Percentiles rank a stretch among this genome's conserved stretches.
Conservation (phyloP, 2,329 filamentous ascomycete species). For the Fusarium sp. region DNA sequence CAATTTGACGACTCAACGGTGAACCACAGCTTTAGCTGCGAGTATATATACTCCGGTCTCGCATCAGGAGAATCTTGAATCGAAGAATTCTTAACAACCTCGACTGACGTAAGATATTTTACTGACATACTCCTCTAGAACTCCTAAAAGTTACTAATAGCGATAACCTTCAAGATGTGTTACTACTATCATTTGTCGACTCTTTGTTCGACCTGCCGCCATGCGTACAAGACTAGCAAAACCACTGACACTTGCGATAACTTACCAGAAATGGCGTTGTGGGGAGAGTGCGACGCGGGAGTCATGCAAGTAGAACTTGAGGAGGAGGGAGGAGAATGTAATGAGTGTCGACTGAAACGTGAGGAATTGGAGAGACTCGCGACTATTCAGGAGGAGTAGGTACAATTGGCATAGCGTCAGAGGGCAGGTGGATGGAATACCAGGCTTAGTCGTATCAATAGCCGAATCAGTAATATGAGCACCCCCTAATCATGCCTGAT, state of each 20-base stretch:
- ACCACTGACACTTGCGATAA: not conserved
- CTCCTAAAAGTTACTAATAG: rapidly evolving
- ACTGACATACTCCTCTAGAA: rapidly evolving
- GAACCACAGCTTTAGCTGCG: not conserved
- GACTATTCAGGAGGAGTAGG: not conserved
- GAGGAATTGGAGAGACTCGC: not conserved
- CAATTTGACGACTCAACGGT: rapidly evolving
- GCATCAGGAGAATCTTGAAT: no score
- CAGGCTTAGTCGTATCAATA: rapidly evolving
- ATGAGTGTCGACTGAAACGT: not conserved
- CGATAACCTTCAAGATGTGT: not conserved
- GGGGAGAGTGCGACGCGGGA: not conserved
- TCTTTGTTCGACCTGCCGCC: not conserved
- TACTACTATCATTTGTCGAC: not conserved
- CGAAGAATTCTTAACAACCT: not conserved
- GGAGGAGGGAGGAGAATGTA: not conserved
- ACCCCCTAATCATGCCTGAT: rapidly evolving
- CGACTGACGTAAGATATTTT: not conserved
- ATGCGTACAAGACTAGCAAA: not conserved
- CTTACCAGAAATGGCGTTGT: not conserved
- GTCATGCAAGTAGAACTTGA: not conserved
- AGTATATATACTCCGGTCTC: not conserved
- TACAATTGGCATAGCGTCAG: not conserved
- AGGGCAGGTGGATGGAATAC: rapidly evolving
- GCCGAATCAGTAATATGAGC: rapidly evolving